A percentile compares a stretch with the other conserved stretches of the same genome.
Evolutionary conservation across 2,329 filamentous ascomycete genomes (phyloP).

Genomic region (Claviceps digitariae): DNA sequence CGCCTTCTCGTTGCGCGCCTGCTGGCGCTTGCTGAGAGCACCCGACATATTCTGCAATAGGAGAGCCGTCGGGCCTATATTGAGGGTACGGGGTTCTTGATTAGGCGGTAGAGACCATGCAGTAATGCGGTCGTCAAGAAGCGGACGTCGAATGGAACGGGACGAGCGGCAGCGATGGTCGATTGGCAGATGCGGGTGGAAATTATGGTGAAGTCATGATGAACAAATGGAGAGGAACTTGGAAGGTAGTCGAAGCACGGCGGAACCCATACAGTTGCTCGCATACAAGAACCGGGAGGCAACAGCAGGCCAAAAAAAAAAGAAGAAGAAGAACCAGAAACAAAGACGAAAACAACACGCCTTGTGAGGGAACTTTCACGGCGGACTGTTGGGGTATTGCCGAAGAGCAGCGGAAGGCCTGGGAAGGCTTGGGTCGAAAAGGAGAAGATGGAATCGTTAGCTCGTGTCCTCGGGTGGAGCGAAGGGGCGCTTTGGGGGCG

Average conservation of each 20-base stretch:
- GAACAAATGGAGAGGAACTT: neutral
- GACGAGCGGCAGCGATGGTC: neutral
- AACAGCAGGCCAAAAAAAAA: neutral
- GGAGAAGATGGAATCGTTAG: conserved; percentile 1
- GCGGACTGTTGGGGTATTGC: neutral
- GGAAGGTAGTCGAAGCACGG: neutral
- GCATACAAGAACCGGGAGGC: neutral
- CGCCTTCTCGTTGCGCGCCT: conserved; percentile 88
- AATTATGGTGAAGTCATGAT: neutral
- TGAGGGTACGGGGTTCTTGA: neutral
- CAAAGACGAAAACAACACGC: neutral
- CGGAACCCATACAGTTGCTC: neutral
- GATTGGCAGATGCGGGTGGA: neutral
- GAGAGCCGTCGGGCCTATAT: neutral
- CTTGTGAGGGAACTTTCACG: neutral
- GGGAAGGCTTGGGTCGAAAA: conserved; percentile 2
- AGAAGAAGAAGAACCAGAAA: no score
- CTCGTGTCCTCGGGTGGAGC: neutral
- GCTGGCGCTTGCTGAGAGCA: conserved; percentile 84
- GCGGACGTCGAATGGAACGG: neutral
- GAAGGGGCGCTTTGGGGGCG: neutral
- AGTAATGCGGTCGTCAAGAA: neutral
- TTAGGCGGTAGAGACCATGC: neutral
- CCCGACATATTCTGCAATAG: conserved; percentile 43
- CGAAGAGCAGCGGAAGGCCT: neutral